Evolutionary conservation across 768 basidiomycete genomes (phyloP).

Genomic region (Suillus americanus): DNA sequence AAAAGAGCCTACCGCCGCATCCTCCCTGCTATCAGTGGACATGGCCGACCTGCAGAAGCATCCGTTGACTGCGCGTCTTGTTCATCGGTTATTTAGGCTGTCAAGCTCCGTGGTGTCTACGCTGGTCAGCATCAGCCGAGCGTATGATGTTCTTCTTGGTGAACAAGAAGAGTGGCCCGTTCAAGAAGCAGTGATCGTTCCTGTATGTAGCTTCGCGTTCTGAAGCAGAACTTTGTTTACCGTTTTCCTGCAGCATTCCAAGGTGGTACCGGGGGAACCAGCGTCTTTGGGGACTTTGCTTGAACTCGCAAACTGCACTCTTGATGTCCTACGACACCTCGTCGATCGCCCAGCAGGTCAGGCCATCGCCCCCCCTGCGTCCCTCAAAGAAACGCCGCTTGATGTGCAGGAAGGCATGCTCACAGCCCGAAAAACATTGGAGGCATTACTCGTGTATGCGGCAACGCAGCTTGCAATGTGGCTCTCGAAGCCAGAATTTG

Average conservation of each 20-base stretch:
- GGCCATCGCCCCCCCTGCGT: conserved; percentile 39
- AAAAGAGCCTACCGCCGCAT: conserved; percentile 44
- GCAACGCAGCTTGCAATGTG: conserved; percentile 80
- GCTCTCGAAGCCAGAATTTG: conserved; percentile 72
- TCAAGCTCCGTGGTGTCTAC: conserved; percentile 70
- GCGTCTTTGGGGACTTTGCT: conserved; percentile 84
- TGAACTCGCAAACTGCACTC: conserved; percentile 77
- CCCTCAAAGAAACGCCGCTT: conserved; percentile 32
- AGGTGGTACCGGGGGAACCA: conserved; percentile 78
- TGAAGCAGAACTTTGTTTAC: not conserved
- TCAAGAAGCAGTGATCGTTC: conserved; percentile 66
- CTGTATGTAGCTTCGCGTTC: conserved; percentile 40
- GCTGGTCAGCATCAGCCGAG: conserved; percentile 66
- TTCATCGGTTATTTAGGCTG: conserved; percentile 70
- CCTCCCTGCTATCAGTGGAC: conserved; percentile 39
- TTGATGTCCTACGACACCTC: conserved; percentile 72
- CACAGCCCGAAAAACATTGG: conserved; percentile 62
- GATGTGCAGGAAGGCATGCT: conserved; percentile 57
- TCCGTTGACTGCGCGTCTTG: conserved; percentile 69
- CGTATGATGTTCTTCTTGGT: conserved; percentile 63
- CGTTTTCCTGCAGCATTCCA: conserved; percentile 62
- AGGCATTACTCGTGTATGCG: conserved; percentile 66
- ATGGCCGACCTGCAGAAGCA: conserved; percentile 63
- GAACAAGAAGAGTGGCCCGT: conserved; percentile 73
- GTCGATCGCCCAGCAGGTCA: conserved; percentile 61